Evolutionary conservation across 306 rosid genomes (phyloP), one percentile per base, ranked within the genome.

Genomic region (Pachyrhizus erosus): DNA sequence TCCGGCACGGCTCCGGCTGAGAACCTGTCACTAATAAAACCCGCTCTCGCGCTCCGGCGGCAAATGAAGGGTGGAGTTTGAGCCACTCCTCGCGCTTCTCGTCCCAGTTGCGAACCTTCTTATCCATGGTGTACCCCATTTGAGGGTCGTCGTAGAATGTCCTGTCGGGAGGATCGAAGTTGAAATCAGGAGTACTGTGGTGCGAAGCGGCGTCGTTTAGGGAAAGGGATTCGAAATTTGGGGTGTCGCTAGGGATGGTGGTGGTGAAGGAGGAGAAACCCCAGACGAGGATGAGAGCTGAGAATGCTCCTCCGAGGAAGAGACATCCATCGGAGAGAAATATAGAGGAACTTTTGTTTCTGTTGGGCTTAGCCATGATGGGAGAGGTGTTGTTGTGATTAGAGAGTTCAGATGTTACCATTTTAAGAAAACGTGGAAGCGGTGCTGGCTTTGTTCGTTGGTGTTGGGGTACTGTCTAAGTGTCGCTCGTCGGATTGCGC

Each of bases 121-220:
- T 74, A 8, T 82, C 91, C 12, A 96, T 87, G 10, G 91, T 82
- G 89, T 91, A 96, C 1, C 91, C 88, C 75, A 83, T 67, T 45
- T 83, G 81, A 8, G 87, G 92, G 66, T 92, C 93, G 73, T 91
- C 98, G 71, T 93, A 91, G 89, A 93, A 89, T 20, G 89, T 89
- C 0, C 18, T 51, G n/a, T 85, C 86, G 5, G 86, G 81, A 5
- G 96, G 86, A 84, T 93, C 98, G 17, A 29, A 69, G 9, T 1
- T 58, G 2, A 68, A 37, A 33, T 84, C 61, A 1, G 87, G 82
- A 9, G 58, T 1, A 4, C 0, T 58, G 18, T 23, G 11, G 20
- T 5, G 15, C 0, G 48, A 5, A 2, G 23, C 55, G 40, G 61
- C 62, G 23, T 72, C 42, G 84, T 51, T 43, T 45, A 52, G 57